phyloP scores from a whole-genome alignment of 1,284 basidiomycete genomes.

The Mycena sp. region DNA sequence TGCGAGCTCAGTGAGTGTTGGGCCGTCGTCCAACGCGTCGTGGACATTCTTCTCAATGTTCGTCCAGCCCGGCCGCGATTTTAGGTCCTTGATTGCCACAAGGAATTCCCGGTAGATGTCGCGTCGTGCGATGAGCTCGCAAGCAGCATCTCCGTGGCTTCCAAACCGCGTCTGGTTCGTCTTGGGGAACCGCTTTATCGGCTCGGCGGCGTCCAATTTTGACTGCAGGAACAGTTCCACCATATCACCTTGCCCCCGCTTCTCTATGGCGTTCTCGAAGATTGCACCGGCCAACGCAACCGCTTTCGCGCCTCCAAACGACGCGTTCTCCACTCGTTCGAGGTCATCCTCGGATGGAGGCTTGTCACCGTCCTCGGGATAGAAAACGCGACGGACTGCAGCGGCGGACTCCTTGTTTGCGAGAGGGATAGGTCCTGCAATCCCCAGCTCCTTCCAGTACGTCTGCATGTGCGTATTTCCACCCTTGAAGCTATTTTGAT shows the following conservation, averaged over 20 bases:
- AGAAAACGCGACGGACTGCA: slow-evolving; percentile 11
- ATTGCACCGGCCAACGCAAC: slow-evolving; percentile 31
- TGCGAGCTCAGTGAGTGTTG: slow-evolving; percentile 46
- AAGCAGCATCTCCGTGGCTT: slow-evolving; percentile 19
- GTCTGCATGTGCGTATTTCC: slow-evolving; percentile 34
- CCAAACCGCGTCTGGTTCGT: slow-evolving; percentile 24
- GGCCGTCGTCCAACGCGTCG: slow-evolving; percentile 40
- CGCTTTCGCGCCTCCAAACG: slow-evolving; percentile 18
- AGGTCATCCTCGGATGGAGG: slow-evolving; percentile 14
- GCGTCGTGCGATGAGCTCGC: slow-evolving; percentile 13
- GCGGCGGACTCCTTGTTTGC: slow-evolving; percentile 20
- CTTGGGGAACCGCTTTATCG: too few relatives aligned
- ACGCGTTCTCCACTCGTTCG: slow-evolving; percentile 25
- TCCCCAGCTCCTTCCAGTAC: slow-evolving; percentile 26
- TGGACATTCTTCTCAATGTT: slow-evolving; percentile 44
- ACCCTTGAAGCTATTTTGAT: slow-evolving; percentile 39
- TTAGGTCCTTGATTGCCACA: slow-evolving; percentile 32
- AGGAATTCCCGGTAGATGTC: slow-evolving; percentile 16
- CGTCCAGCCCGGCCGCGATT: slow-evolving; percentile 33
- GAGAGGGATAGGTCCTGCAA: slow-evolving; percentile 33
- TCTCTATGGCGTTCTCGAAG: slow-evolving; percentile 33
- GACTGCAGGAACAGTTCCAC: slow-evolving; percentile 28
- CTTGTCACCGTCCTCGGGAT: slow-evolving; percentile 7
- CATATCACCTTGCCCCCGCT: slow-evolving; percentile 25
- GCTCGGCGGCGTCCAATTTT: too few relatives aligned